Base-by-base conservation (phyloP, 352 stramenopile species). In the Phytophthora pseudosyringae region DNA sequence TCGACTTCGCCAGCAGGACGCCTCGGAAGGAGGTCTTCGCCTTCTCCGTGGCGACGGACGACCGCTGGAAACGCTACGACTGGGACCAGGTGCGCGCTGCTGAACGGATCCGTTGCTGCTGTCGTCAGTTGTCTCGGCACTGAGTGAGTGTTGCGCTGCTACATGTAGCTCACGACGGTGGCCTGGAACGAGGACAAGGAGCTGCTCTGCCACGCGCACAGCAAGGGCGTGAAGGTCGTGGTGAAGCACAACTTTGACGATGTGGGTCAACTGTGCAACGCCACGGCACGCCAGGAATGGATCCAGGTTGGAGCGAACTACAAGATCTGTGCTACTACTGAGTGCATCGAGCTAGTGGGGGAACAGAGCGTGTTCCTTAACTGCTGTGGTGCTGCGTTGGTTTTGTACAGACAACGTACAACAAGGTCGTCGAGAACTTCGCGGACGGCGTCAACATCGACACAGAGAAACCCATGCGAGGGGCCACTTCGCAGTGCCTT, bases 371-470 rank as follows among this genome's bases (percentile, higher is more conserved):
- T 28, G 31, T 21, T 33, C 21, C 21, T 21, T 21, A 21, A 21
- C 21, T 52, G 35, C 18, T 49, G 5, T 35, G 46, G n/a, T 29
- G 5, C 38, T 54, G 1, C 62, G 8, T 32, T 51, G 31, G 26
- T 10, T 18, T 36, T 3, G 41, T 18, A 36, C 47, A 88, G 72
- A 55, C 63, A 13, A 82, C 78, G 15, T 92, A 92, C 72, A 54
- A 69, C 11, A 77, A 69, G 18, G 91, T 93, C 36, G 71, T 88
- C 13, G 31, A 58, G 25, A 93, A 90, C 51, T 88, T 87, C 41
- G 83, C 86, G 2, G 86, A 95, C 46, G 86, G 86, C 8, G 84
- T 95, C 40, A 95, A 95, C 47, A 91, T 95, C 36, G 86, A 95
- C 57, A 95, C 78, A 13, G 86, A 95, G 55, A 88, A 84, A 31